These are phyloP conservation scores for Aurinia saxatilis DNA, from an alignment of 345 rosid genomes.

Conservation along the genomic window DNA sequence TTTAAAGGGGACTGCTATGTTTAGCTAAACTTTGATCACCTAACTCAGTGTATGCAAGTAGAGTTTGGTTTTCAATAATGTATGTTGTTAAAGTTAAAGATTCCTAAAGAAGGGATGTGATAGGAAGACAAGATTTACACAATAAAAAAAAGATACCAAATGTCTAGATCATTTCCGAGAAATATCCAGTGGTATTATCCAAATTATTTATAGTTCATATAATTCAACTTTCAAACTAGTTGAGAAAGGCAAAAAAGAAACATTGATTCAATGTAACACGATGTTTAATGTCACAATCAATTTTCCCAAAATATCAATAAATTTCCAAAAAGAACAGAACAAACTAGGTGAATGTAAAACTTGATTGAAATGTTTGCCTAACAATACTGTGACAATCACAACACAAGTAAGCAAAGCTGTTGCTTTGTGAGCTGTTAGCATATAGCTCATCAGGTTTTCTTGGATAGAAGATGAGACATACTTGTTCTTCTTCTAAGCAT, in stretches of 20 bases:
- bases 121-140: background rate
- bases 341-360: background rate
- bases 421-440: constrained; percentile 9
- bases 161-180: constrained; percentile 3
- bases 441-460: background rate
- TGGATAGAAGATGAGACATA: background rate
- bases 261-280: constrained; percentile 12
- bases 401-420: background rate
- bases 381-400: constrained; percentile 5
- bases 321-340: background rate
- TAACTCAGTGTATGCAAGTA: constrained; percentile 36
- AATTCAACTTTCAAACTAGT: background rate
- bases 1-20: background rate
- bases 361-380: constrained; percentile 19
- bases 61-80: constrained; percentile 38
- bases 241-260: constrained; percentile 9
- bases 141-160: constrained; percentile 16
- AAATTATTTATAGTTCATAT: constrained; percentile 2
- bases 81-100: background rate
- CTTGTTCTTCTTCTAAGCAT: background rate
- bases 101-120: constrained; percentile 8
- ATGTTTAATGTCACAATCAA: constrained; percentile 18
- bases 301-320: constrained; percentile 9
- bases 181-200: constrained; percentile 3
- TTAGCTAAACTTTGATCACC: constrained; percentile 32